Evolutionary conservation across 2,329 filamentous ascomycete genomes (phyloP), one percentile per base, ranked within the genome.

Genomic region (Hypoxylon sp.): DNA sequence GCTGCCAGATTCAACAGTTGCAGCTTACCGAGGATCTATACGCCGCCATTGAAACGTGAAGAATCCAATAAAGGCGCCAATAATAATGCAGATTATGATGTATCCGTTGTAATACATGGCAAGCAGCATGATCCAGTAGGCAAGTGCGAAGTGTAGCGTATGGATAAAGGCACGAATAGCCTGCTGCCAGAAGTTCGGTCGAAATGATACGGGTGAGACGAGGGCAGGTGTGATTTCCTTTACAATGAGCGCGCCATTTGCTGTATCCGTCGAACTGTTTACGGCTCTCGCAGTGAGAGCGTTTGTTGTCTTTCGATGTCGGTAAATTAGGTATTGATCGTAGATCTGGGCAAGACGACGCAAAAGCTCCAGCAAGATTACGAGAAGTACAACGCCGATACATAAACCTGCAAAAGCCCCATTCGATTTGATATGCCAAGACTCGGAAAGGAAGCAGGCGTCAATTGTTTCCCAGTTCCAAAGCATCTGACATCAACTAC

Each of bases 381-480:
- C 92, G 60, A 97, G 88, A n/a, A 91, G 81, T 65, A 93, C 83
- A 37, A 93, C 89, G 67, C 92, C 92, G 76, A 97, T 90, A 81
- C 93, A 96, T 59, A 90, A 91, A 24, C 90, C 92, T 35, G 91
- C 92, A 77, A 97, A 96, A 84, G 90, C 91, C 77, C 86, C 89
- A 1, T 79, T 81, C 29, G 90, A 91, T 14, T 83, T 90, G 77
- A 95, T 87, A 74, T 90, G 90, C 93, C 93, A 97, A n/a, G 85
- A 84, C 5, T 79, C 74, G 19, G 91, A 82, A 75, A 96, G 86
- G 84, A 96, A 96, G 80, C 90, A 94, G 13, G 90, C 80, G 77
- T 92, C 88, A 76, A 92, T 83, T 2, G 90, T 91, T 77, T 92
- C 84, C 90, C 91, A 93, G 79, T 94, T 94, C 91, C 91, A 94